Evolutionary conservation across 2,329 filamentous ascomycete genomes (phyloP), one percentile per base, ranked within the genome.

Genomic region (Aspergillus spinulosporus): DNA sequence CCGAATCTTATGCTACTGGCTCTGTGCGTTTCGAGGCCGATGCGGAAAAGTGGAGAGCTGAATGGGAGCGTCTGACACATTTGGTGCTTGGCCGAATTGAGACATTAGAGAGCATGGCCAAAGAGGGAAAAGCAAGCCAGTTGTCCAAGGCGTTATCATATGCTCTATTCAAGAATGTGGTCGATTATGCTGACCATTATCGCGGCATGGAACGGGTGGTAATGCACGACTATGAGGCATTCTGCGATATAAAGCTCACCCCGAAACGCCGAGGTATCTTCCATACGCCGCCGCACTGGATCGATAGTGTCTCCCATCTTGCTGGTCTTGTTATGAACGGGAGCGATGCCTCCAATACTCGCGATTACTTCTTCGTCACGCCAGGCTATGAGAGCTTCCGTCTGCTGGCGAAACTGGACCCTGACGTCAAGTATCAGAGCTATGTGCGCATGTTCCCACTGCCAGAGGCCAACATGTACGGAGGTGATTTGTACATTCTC

Each of bases 401-500:
- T 8, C 51, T 73, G 8, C 59, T 63, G 28, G 55, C 62, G 29
- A 62, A 65, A 4, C 51, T 72, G 8, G 62, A 60, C 4, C 45
- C 67, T 1, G 64, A 64, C 1, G 64, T 29, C 26, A 63, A 58
- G 31, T 74, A 75, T 52, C 54, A 55, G n/a, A 64, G 60, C 26
- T 72, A 74, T 49, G 69, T 73, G 37, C 57, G 64, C 31, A 72
- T 72, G 71, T 58, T 62, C 11, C 66, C 67, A 2, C 59, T 65
- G 5, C 65, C 69, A 1, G 68, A 75, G 12, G 47, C 64, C 3
- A 66, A 64, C 6, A 56, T 72, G 12, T 76, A 67, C 54, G 47
- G 63, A 0, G 76, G 76, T 15, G 76, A 78, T 54, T 68, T 77
- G 2, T 76, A 74, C 51, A 65, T 76, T 14, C 52, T 76, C 1